Evolutionary conservation across 305 asterid species (phyloP), one percentile per base, ranked within the genome.

Genomic region (Petunia hybrid): DNA sequence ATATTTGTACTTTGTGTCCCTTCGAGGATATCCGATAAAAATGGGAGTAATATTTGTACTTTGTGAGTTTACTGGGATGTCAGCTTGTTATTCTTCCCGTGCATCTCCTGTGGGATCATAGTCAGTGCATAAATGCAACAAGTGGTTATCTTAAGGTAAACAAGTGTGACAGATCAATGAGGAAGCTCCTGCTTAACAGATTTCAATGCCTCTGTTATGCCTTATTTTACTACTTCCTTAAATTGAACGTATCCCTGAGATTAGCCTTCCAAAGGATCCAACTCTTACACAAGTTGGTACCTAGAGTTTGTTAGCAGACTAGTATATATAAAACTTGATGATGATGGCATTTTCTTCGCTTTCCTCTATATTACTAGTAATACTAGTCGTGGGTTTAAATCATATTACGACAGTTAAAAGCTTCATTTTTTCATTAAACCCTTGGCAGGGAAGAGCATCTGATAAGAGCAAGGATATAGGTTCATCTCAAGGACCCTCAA

Each of bases 401-500:
- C 10, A 46, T 46, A 70, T 31, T 46, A 46, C 60, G 16, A 10
- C 76, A 22, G 22, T 46, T 71, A 31, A 46, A 22, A 71, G 60
- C 6, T 46, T 71, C 41, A 10, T 5, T 13, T 46, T 22, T 71
- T 31, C 10, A 46, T 10, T 71, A 71, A 42, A 59, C 43, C 36
- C 43, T 74, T 83, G 62, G 31, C 89, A 90, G 95, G 91, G 84
- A 85, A 87, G 70, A 31, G 78, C 80, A 46, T 76, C 62, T 46
- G 84, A 81, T 71, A 83, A 81, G 80, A 83, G 88, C 80, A 81
- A 69, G 9, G 86, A 67, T 51, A 81, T 81, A 48, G 82, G 76
- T 70, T 84, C 89, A 57, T 84, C 87, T 6, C 80, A 81, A 60
- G 92, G 86, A 82, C 80, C 83, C 51, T 85, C 83, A 62, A 87